Evolutionary conservation across 352 stramenopile species (phyloP), one percentile per base, ranked within the genome.

Genomic region (Phytophthora colocasiae): DNA sequence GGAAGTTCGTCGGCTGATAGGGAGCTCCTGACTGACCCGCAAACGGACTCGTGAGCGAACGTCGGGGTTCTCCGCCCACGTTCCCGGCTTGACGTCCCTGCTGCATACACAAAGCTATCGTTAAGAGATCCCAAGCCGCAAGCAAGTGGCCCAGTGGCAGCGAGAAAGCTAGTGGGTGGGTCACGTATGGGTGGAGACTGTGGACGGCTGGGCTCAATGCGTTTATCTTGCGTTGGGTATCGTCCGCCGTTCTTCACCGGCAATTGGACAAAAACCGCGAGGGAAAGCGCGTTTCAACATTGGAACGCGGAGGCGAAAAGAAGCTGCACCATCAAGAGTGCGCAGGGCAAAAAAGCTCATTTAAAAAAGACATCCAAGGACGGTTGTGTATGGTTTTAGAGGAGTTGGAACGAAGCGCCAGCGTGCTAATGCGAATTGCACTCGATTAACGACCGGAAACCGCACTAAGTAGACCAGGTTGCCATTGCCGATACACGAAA

Each of bases 231-330:
- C 26, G 40, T 47, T 66, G 26, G 55, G 39, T 70, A 57, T 73
- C 31, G 48, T 58, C 24, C 45, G 48, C 46, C 38, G 31, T 63
- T 44, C 44, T 64, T 64, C 53, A 12, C 14, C 45, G 38, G 29
- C 57, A 70, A 76, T 76, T 73, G 68, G 63, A 62, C 63, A 73
- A 76, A 75, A 68, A 53, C 22, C 55, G 11, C 15, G 22, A 55
- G 48, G 40, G 39, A 47, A 41, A 63, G 39, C 26, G 27, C 41
- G 43, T 58, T 71, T 62, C 39, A 64, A 50, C 44, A 22, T 38
- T 66, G 63, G 36, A 51, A 58, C 38, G 29, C 19, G n/a, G 10
- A 38, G 41, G 32, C 43, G 43, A 68, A 71, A 68, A 71, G 49
- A 71, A 67, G 49, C 63, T 56, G 63, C 57, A 67, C 41, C 43